Percentiles rank a stretch among this genome's conserved stretches.
Conservation (phyloP, 805 yeast genomes). For the Scheffersomyces coipomensis region DNA sequence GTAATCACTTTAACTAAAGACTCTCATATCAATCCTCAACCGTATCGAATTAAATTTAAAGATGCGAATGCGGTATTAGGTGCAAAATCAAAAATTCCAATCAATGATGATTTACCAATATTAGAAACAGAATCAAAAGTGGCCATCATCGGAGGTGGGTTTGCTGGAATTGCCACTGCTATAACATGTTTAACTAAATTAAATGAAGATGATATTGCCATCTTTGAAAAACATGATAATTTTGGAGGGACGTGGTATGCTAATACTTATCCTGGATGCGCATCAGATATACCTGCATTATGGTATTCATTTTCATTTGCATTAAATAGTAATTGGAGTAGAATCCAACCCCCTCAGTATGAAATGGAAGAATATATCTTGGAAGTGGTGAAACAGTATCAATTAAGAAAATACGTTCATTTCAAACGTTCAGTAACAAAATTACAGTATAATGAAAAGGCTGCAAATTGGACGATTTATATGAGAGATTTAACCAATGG, state of each 20-base stretch:
- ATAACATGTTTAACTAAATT: slow-evolving; percentile 22
- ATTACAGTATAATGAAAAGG: slow-evolving; percentile 24
- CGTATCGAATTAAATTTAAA: slow-evolving; percentile 26
- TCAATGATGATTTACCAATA: slow-evolving; percentile 17
- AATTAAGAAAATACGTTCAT: slow-evolving; percentile 17
- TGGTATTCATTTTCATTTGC: slow-evolving; percentile 37
- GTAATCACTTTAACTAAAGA: slow-evolving; percentile 20
- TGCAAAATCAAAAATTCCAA: slow-evolving; percentile 14
- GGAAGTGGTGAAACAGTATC: slow-evolving; percentile 26
- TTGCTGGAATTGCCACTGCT: slow-evolving; percentile 35
- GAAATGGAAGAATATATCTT: slow-evolving; percentile 42
- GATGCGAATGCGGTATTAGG: slow-evolving; percentile 28
- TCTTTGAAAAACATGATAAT: slow-evolving; percentile 37
- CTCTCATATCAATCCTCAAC: slow-evolving; percentile 30
- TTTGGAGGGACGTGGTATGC: slow-evolving; percentile 49
- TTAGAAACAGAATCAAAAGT: slow-evolving; percentile 23
- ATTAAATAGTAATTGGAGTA: slow-evolving; percentile 35
- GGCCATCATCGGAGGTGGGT: slow-evolving; percentile 41
- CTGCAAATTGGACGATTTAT: slow-evolving; percentile 25
- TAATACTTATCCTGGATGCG: slow-evolving; percentile 44
- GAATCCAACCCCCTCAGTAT: slow-evolving; percentile 38
- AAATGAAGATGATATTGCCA: slow-evolving; percentile 26
- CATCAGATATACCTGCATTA: slow-evolving; percentile 42
- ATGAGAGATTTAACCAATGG: slow-evolving; percentile 28
- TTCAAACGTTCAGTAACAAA: slow-evolving; percentile 17